Base-by-base conservation (phyloP, 441 rosid genomes). In the Adansonia grandidieri region DNA sequence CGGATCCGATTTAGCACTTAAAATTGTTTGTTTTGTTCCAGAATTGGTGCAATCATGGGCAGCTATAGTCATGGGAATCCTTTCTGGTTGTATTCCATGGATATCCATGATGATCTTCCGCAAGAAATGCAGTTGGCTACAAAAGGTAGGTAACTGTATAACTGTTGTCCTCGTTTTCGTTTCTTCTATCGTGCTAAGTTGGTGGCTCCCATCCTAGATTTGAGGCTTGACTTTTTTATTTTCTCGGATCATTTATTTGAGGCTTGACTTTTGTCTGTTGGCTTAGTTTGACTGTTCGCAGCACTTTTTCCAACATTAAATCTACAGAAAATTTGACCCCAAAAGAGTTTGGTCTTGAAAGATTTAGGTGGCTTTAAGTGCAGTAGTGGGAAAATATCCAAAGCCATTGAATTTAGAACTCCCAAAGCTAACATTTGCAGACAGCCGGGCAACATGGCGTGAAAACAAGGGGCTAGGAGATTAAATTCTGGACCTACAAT, bases 11-110 rank as follows among this genome's bases (percentile, higher is more conserved):
- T 54, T n/a, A 15, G 2, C 6, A 54, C 60, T n/a, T n/a, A n/a
- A 15, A 15, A 54, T 2, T 54, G 60, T 54, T 24, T 50, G 19
- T 24, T 48, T 56, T 75, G 75, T 17, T 76, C 77, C 82, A 90
- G 97, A 95, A n/a, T 60, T 93, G 44, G 91, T 92, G 51, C 98
- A 93, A 85, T 81, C 95, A 15, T 93, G 98, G 98, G 95, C 95
- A 28, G 97, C 97, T 40, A 90, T 92, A 6, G 79, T 93, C 17
- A 65, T 88, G 81, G 98, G 98, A 24, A 75, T 86, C 6, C 86
- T 91, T 24, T 81, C 98, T 13, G 98, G 98, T 28, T 88, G 95
- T 80, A 73, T 86, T 80, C 98, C 97, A 20, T 92, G 98, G 98
- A 93, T 90, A 45, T 87, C 98, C 65, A 92, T 93, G 98, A 93